These are phyloP conservation scores for Wolfiporia cocos DNA, from an alignment of 1,284 basidiomycete genomes.

Conservation along the genomic window DNA sequence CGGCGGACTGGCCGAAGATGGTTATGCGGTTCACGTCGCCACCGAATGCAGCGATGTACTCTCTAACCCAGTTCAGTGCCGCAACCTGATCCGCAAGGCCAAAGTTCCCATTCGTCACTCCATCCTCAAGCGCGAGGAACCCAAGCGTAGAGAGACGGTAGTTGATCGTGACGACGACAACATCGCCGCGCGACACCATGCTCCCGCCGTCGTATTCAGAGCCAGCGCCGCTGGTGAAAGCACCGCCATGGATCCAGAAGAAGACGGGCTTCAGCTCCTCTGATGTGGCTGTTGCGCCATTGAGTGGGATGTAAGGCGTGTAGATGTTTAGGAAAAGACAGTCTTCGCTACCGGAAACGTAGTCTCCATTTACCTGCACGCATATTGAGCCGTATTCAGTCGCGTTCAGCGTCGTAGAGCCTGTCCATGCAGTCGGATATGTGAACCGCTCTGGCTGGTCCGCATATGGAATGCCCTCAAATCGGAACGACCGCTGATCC, in stretches of 20 bases:
- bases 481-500: slow-evolving; percentile 29
- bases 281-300: slow-evolving; percentile 10
- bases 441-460: slow-evolving; percentile 26
- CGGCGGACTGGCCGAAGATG: slow-evolving; percentile 35
- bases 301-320: slow-evolving; percentile 31
- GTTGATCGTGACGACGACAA: slow-evolving; percentile 42
- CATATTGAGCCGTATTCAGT: slow-evolving; percentile 26
- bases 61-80: slow-evolving; percentile 30
- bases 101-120: slow-evolving; percentile 35
- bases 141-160: slow-evolving; percentile 39
- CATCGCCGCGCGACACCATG: slow-evolving; percentile 36
- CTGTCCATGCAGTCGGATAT: slow-evolving; percentile 26
- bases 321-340: slow-evolving; percentile 40
- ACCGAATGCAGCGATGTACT: slow-evolving; percentile 31
- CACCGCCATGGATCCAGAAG: slow-evolving; percentile 42
- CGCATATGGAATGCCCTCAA: slow-evolving; percentile 32
- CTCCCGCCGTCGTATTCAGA: slow-evolving; percentile 25
- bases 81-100: slow-evolving; percentile 34
- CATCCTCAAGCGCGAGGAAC: slow-evolving; percentile 33
- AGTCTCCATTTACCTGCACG: slow-evolving; percentile 23
- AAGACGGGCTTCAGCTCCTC: slow-evolving; percentile 33
- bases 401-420: slow-evolving; percentile 23
- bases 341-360: slow-evolving; percentile 26
- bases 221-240: slow-evolving; percentile 34
- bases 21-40: slow-evolving; percentile 33